Evolutionary conservation across 495 filamentous ascomycete genomes (phyloP).

Genomic region (Aspergillus cavernicola): DNA sequence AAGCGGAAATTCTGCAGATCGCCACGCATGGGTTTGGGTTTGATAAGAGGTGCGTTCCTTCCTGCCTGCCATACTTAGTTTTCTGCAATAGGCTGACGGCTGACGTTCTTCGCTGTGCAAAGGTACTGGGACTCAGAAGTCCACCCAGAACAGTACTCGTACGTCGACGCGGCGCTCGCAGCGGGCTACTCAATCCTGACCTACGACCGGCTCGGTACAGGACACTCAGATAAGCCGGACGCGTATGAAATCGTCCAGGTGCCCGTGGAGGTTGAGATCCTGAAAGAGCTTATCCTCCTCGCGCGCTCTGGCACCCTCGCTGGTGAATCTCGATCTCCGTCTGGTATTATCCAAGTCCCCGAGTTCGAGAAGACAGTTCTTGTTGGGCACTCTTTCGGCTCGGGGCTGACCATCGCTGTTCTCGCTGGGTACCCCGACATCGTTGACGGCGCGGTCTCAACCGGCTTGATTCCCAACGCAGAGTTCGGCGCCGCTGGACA

Average conservation of each 20-base stretch:
- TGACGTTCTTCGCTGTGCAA: too few relatives aligned
- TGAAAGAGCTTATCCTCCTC: neutral
- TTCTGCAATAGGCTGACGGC: too few relatives aligned
- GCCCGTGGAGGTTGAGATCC: neutral
- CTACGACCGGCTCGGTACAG: conserved; percentile 5
- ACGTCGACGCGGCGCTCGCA: neutral
- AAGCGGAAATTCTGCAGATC: neutral
- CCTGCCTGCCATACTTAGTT: too few relatives aligned
- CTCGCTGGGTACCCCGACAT: neutral
- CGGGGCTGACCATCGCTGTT: neutral
- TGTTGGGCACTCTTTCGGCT: conserved; percentile 2
- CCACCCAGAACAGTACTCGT: conserved; percentile 3
- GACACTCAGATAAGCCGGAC: neutral
- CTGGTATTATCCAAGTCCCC: neutral
- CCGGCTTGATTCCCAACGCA: neutral
- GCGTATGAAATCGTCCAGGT: conserved; percentile 1
- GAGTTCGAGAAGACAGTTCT: neutral
- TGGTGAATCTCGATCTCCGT: too few relatives aligned
- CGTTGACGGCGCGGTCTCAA: neutral
- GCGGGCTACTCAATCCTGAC: conserved; percentile 7
- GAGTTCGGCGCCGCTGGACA: neutral
- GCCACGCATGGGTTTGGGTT: conserved; percentile 6
- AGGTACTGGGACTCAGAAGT: conserved; percentile 4
- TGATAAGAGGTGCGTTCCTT: conserved; percentile 1
- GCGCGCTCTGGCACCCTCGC: neutral